Evolutionary conservation across 495 filamentous ascomycete species (phyloP).

Genomic region (Rusavskia elegans): DNA sequence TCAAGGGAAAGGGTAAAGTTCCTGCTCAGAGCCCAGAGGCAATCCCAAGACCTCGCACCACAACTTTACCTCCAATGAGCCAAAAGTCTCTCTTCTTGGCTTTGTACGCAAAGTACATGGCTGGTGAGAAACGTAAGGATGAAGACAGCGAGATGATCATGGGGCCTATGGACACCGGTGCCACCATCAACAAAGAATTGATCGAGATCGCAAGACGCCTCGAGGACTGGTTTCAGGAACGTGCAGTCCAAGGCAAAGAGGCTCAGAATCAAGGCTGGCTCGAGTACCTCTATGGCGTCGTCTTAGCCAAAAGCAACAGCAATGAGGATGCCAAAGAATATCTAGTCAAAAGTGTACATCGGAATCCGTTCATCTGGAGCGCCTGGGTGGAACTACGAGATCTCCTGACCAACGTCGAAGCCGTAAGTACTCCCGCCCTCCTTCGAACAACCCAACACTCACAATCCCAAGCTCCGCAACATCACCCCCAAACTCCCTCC

Average conservation of each 20-base stretch:
- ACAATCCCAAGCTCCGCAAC: constrained; percentile 31
- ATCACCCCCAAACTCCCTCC: constrained; percentile 52
- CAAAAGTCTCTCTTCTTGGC: constrained; percentile 87
- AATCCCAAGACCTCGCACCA: constrained; percentile 13
- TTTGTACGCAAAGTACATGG: constrained; percentile 80
- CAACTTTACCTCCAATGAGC: constrained; percentile 44
- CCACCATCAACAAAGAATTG: constrained; percentile 70
- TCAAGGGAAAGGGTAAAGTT: constrained; percentile 34
- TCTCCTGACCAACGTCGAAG: constrained; percentile 62
- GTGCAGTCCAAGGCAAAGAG: constrained; percentile 37
- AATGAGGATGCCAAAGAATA: constrained; percentile 67
- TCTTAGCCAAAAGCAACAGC: constrained; percentile 81
- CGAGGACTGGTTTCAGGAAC: constrained; percentile 58
- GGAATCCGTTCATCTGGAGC: constrained; percentile 89
- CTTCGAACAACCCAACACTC: background rate
- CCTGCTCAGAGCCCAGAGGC: constrained; percentile 16
- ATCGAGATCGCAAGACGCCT: constrained; percentile 56
- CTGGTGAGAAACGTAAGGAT: constrained; percentile 89
- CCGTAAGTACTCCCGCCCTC: constrained; percentile 35
- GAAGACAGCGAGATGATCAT: constrained; percentile 97
- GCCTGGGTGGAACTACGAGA: constrained; percentile 81
- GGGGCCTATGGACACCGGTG: constrained; percentile 76
- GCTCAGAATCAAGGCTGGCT: constrained; percentile 75
- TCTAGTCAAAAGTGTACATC: constrained; percentile 68
- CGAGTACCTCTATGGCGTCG: constrained; percentile 88